Base-by-base conservation (phyloP, 345 rosid genomes). In the Salix caprea region DNA sequence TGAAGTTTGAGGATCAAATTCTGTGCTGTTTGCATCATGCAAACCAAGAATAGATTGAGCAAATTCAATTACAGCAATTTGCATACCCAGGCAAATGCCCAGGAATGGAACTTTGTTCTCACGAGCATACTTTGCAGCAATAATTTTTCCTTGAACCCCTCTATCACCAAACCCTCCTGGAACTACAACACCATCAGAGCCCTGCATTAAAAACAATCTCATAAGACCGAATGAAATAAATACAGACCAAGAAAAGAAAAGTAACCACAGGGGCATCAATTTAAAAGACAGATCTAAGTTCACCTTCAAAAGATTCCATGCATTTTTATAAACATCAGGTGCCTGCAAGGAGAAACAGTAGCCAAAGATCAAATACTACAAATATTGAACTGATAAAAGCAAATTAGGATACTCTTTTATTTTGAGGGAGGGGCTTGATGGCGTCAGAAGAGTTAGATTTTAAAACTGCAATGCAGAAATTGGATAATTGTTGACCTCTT, bases 141-240 rank as follows among this genome's bases (percentile, higher is more conserved):
- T 86, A 80, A 91, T 92, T 93, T 94, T 96, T 82, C 99, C 99
- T 70, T 81, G 83, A 72, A 96, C 95, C 62, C 99, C 99, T 77
- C 98, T 94, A 80, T 94, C 97, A 76, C 98, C 99, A 89, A 96
- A 96, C 39, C 99, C 99, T 82, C 98, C 99, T 70, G 99, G 99
- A 85, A 96, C 90, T 65, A 96, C 76, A 76, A 92, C 79, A 79
- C 99, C 95, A 81, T 93, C 88, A 67, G 98, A 97, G 73, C 89
- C 89, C 99, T 96, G 87, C 81, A 76, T 36, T 69, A 42, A 30
- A 58, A 18, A 24, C 42, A 67, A 21, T 46, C 19, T 80, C 26
- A 79, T 77, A 32, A 52, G 70, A 24, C 70, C 16, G 26, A 44
- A 73, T 21, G 28, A 65, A 58, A 40, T 26, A 67, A 48, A n/a